Evolutionary conservation across 2,329 filamentous ascomycete species (phyloP).

Genomic region (Ascochyta lentis): DNA sequence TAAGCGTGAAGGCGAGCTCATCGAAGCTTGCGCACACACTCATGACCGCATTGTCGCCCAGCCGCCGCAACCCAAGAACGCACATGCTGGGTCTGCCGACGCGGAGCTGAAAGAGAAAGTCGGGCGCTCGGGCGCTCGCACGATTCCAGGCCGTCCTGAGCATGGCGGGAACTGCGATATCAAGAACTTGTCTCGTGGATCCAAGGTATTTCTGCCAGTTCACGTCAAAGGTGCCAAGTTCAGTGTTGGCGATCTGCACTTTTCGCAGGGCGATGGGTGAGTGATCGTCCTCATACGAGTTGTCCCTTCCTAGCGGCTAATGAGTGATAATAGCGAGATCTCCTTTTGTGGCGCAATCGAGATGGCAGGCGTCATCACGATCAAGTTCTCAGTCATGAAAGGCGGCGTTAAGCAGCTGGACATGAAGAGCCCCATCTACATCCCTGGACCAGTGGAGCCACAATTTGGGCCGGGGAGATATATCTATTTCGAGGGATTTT

Average conservation of each 20-base stretch:
- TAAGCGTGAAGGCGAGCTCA: constrained; percentile 78
- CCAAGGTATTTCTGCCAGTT: constrained; percentile 85
- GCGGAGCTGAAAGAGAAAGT: constrained; percentile 69
- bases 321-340: constrained; percentile 68
- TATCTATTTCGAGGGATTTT: constrained; percentile 89
- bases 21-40: constrained; percentile 69
- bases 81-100: constrained; percentile 72
- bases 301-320: background rate
- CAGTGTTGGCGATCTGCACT: constrained; percentile 86
- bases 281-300: background rate
- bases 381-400: constrained; percentile 90
- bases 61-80: constrained; percentile 74
- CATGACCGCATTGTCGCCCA: constrained; percentile 73
- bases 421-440: constrained; percentile 84
- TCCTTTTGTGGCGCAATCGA: constrained; percentile 81
- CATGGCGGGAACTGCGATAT: constrained; percentile 93
- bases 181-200: constrained; percentile 81
- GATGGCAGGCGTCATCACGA: constrained; percentile 89
- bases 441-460: constrained; percentile 85
- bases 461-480: constrained; percentile 83
- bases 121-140: constrained; percentile 79
- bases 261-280: constrained; percentile 77
- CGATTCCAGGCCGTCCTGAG: constrained; percentile 82
- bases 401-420: constrained; percentile 75
- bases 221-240: constrained; percentile 89